Evolutionary conservation across 2,329 filamentous ascomycete genomes (phyloP), one percentile per base, ranked within the genome.

Genomic region (Neofusicoccum sp.): DNA sequence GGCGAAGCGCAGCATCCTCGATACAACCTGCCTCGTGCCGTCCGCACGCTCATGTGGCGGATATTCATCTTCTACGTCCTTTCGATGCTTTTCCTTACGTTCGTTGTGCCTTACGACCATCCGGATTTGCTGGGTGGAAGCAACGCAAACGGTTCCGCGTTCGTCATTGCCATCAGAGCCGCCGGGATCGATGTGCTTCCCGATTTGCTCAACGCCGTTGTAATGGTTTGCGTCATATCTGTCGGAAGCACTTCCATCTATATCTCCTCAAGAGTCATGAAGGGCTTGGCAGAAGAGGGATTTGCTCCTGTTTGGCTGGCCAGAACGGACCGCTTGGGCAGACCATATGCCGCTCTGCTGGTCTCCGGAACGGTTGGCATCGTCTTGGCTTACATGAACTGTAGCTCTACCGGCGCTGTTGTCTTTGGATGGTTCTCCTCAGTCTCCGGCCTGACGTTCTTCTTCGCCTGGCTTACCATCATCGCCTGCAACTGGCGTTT

Each of bases 1-100:
- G 90, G 89, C 31, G 90, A 93, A 74, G 90, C 89, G 1, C 86
- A 84, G 26, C 92, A 92, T 69, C 90, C 90, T 3, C 83, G 89
- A 63, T 91, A 96, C 73, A 91, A 90, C 1, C 82, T 98, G 0
- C 93, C 93, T 0, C 93, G 88, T 0, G 93, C 93, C 26, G 87
- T 96, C 69, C 96, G 96, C 76, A 92, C 96, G 75, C 92, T 96
- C 41, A 96, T 97, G 76, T 97, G 92, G 92, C 88, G 93, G 69
- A 96, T 96, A 70, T 86, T 87, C 3, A 82, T 70, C 34, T 97
- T 97, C 79, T 97, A 96, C 77, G 82, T 97, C 51, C 86, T 96
- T 33, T 89, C 90, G 1, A 45, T 30, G 43, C 43, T 45, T 12
- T 45, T 45, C 26, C 82, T 97, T 8, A 86, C 86, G 4, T 79